Evolutionary conservation across 495 filamentous ascomycete genomes (phyloP), one percentile per base, ranked within the genome.

Genomic region (Evernia prunastri): DNA sequence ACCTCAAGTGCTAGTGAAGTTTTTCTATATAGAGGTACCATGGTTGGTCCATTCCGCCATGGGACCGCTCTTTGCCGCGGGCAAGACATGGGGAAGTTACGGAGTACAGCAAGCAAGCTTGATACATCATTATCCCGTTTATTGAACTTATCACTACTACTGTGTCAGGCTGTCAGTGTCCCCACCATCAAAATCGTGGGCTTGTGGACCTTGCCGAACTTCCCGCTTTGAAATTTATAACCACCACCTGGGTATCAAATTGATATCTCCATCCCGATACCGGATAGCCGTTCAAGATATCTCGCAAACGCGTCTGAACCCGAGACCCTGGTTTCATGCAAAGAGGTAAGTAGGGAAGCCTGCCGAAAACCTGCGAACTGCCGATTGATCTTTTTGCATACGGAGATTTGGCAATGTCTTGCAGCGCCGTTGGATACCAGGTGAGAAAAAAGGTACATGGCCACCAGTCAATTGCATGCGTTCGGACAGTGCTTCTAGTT

Each of bases 341-440:
- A 17, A 23, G 18, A 4, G 10, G 36, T 6, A 37, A 6, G 36
- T 37, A 37, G 9, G 23, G n/a, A 12, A 27, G 23, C 23, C 45
- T 27, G 25, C 49, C 40, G n/a, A 27, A 27, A 40, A 43, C 25
- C 36, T 36, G 36, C 60, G 39, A 62, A 56, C 29, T 53, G 35
- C 47, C 37, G 29, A 31, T 43, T 54, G 31, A 25, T 18, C 25
- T 29, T 39, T 27, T 53, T 39, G 35, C 60, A 61, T 27, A 12
- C n/a, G 42, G 31, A 53, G 17, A 33, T 45, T 33, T 31, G 42
- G n/a, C 58, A 45, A 45, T 56, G 29, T 45, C 15, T 27, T 56
- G 60, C 60, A 56, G 27, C 51, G 27, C 51, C 49, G 60, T 56
- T 56, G 60, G 45, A 49, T 49, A 49, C 45, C 45, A 25, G 9